Conservation (phyloP, 306 rosid genomes). For the Luffa aegyptiaca region DNA sequence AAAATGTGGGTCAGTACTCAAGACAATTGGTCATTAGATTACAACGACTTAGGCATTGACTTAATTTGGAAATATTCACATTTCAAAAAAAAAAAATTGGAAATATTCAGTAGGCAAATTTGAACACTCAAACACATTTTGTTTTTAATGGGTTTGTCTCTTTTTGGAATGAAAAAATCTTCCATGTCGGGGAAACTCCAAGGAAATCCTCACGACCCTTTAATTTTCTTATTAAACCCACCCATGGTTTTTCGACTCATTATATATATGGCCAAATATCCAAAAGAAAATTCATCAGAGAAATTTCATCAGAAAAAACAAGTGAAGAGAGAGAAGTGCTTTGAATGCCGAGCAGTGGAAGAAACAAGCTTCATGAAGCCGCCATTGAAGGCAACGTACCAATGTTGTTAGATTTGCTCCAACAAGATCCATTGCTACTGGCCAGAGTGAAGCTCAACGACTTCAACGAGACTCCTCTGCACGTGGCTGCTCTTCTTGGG, state of each 20-base stretch:
- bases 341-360: not conserved
- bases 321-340: not conserved
- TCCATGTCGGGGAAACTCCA: not conserved
- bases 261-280: not conserved
- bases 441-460: conserved; percentile 11
- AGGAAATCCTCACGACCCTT: not conserved
- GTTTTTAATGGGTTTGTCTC: too few relatives aligned
- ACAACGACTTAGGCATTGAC: too few relatives aligned
- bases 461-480: conserved; percentile 22
- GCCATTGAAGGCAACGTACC: not conserved
- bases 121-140: too few relatives aligned
- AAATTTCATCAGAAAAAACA: too few relatives aligned
- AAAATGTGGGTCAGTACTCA: too few relatives aligned
- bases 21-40: too few relatives aligned
- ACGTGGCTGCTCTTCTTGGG: conserved; percentile 21
- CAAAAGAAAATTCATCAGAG: not conserved
- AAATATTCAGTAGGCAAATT: too few relatives aligned
- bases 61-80: too few relatives aligned
- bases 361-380: not conserved
- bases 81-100: too few relatives aligned
- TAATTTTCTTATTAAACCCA: not conserved
- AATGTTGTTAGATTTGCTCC: conserved; percentile 14
- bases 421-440: conserved; percentile 15
- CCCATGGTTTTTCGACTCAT: not conserved
- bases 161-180: too few relatives aligned